Evolutionary conservation across 805 yeast species (phyloP), one percentile per base, ranked within the genome.

Genomic region (Cyberlindnera maritima): DNA sequence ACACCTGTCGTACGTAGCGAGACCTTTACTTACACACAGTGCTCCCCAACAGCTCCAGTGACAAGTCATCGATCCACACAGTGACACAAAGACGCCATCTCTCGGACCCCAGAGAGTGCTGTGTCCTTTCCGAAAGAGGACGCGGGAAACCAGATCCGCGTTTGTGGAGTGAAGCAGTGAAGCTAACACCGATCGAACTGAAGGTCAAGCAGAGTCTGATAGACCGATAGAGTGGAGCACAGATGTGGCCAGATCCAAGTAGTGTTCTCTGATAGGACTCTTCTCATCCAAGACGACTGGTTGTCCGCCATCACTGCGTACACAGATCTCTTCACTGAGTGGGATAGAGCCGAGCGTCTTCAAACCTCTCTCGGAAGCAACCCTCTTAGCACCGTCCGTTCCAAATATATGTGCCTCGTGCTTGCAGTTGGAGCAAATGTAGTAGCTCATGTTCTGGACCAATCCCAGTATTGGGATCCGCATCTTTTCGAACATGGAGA

Each of bases 361-460:
- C 17, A 86, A 59, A 1, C 72, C 71, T 39, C 72, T 69, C 36
- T 66, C 64, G 40, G 69, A 58, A 2, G 81, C 81, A 46, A 81
- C 83, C 47, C 75, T 76, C 21, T 61, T 54, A 1, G 77, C 72
- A 1, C 77, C 81, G 23, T 79, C 83, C 8, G 71, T 60, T 0
- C 95, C 96, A 67, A 88, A 88, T 1, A 88, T 72, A 57, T 85
- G 92, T 11, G 85, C 72, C 52, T 81, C 83, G 54, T 85, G 90
- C 41, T 70, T 61, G 59, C 96, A 88, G 49, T 85, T 80, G 3
- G 95, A 88, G 58, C 96, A 88, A 8, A 78, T 60, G 59, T 73
- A 87, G 53, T 76, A 76, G 54, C 92, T 83, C 96, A 88, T 88
- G 60, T 88, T 88, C 57, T 88, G 88, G 0, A 88, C 88, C 51